Percentiles rank a stretch among this genome's conserved stretches.
phyloP scores from a whole-genome alignment of 352 stramenopile species.

The Phytophthora nicotianae region DNA sequence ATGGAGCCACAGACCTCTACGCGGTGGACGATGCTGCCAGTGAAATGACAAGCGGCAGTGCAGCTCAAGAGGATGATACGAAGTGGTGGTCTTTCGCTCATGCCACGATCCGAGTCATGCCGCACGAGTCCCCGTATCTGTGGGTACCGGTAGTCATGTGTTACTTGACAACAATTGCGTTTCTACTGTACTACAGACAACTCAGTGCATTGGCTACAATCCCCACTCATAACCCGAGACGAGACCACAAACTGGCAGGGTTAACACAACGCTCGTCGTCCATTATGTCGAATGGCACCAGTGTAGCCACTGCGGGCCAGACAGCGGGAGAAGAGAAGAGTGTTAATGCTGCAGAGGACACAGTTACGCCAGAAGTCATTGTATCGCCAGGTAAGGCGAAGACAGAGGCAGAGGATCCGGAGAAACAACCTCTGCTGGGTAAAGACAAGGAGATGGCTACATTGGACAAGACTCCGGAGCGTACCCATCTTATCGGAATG shows the following conservation, averaged over 20 bases:
- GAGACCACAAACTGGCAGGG: constrained; percentile 5
- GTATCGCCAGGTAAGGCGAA: constrained; percentile 10
- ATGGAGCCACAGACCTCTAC: constrained; percentile 18
- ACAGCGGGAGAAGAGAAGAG: constrained; percentile 23
- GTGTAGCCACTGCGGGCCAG: constrained; percentile 21
- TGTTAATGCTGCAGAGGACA: constrained; percentile 8
- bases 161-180: constrained; percentile 82
- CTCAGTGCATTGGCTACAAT: constrained; percentile 72
- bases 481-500: constrained; percentile 80
- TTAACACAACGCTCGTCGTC: constrained; percentile 30
- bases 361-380: constrained; percentile 12
- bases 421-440: constrained; percentile 26
- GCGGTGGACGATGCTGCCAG: constrained; percentile 10
- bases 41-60: constrained; percentile 9
- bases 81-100: constrained; percentile 82
- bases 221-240: constrained; percentile 32
- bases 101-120: constrained; percentile 81
- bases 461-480: constrained; percentile 27
- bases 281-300: constrained; percentile 34
- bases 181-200: constrained; percentile 71
- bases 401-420: constrained; percentile 16
- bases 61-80: constrained; percentile 33
- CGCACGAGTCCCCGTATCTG: constrained; percentile 76
- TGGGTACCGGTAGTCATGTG: constrained; percentile 76
- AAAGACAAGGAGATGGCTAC: constrained; percentile 24